These are phyloP conservation scores for Plasmodium cynomolgi DNA, from an alignment of 169 alveolate genomes.

Conservation along the genomic window DNA sequence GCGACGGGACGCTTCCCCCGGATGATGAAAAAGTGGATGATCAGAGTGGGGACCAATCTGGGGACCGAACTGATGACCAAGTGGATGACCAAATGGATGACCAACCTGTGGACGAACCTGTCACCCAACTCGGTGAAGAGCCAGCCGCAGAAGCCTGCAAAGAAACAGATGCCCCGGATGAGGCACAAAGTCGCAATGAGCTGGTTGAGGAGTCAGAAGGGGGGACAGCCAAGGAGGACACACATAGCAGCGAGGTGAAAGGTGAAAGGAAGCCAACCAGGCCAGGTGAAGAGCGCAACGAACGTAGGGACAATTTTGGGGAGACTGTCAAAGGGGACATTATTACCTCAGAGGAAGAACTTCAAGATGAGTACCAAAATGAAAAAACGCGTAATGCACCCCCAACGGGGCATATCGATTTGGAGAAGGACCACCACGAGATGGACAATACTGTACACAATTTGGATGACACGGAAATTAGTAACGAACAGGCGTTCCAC, in stretches of 20 bases:
- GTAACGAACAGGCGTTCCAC: background rate
- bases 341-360: background rate
- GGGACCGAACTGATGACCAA: background rate
- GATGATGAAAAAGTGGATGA: background rate
- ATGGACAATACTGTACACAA: background rate
- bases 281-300: background rate
- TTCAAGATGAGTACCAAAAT: background rate
- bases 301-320: constrained; percentile 8
- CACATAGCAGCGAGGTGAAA: background rate
- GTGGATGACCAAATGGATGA: background rate
- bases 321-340: background rate
- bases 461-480: background rate
- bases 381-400: background rate
- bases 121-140: background rate
- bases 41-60: background rate
- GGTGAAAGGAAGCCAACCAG: background rate
- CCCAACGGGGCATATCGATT: background rate
- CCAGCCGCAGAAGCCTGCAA: background rate
- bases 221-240: background rate
- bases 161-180: background rate
- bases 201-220: background rate
- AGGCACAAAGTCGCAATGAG: background rate
- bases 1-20: background rate
- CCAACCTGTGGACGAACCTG: background rate
- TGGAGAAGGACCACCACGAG: background rate